These are phyloP conservation scores for Chlorella vulgaris DNA, from an alignment of 139 green algal genomes.

Conservation along the genomic window DNA sequence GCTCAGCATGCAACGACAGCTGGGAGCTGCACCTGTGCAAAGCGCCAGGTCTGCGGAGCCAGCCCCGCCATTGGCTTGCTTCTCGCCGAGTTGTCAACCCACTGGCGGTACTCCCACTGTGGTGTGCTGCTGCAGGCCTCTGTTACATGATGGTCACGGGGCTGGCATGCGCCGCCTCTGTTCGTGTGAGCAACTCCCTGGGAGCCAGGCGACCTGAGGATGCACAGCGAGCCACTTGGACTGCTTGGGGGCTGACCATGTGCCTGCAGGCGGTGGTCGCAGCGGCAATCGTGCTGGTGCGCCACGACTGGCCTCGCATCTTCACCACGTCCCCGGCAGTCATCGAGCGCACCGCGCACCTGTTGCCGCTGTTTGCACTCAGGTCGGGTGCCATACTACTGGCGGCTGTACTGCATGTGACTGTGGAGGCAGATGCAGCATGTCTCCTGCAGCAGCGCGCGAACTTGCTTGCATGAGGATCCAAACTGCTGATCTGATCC, in stretches of 20 bases:
- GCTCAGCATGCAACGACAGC: too few relatives aligned
- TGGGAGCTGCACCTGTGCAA: too few relatives aligned
- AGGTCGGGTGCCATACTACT: not conserved
- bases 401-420: not conserved
- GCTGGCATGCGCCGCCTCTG: not conserved
- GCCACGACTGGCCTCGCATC: slow-evolving; percentile 28
- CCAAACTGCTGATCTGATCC: too few relatives aligned
- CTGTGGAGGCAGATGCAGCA: not conserved
- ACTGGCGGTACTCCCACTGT: too few relatives aligned
- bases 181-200: slow-evolving; percentile 22
- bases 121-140: not conserved
- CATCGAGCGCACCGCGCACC: not conserved
- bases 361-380: slow-evolving; percentile 44
- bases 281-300: not conserved
- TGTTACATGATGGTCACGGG: slow-evolving; percentile 21
- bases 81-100: too few relatives aligned
- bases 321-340: slow-evolving; percentile 43
- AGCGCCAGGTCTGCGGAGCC: not conserved
- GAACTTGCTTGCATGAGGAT: too few relatives aligned
- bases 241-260: slow-evolving; percentile 13
- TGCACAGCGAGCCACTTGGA: slow-evolving; percentile 15
- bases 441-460: too few relatives aligned
- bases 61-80: not conserved
- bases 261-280: not conserved
- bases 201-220: not conserved